Conservation (phyloP, 2,329 filamentous ascomycete genomes). For the Neoarthrinium moseri region DNA sequence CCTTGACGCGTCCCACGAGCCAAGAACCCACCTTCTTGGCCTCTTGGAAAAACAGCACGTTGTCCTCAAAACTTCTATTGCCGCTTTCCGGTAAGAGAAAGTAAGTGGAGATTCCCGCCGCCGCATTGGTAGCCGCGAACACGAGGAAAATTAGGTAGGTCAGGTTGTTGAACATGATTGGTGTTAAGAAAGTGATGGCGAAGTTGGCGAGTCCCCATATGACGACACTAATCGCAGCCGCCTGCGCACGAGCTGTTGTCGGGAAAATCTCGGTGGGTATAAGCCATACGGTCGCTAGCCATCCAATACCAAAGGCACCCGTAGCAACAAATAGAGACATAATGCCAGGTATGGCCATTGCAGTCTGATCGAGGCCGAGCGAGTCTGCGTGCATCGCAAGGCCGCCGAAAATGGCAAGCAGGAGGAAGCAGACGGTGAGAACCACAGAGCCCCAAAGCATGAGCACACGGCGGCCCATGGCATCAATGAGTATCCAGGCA, state of each 20-base stretch:
- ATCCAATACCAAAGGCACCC: conserved; percentile 59
- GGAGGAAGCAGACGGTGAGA: conserved; percentile 46
- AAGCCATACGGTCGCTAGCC: conserved; percentile 59
- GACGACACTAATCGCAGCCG: conserved; percentile 52
- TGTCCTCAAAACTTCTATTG: conserved; percentile 58
- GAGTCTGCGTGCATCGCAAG: conserved; percentile 28
- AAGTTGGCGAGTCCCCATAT: conserved; percentile 60
- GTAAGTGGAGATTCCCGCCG: conserved; percentile 56
- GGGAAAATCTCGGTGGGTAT: conserved; percentile 60
- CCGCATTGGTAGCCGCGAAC: conserved; percentile 51
- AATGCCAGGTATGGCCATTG: conserved; percentile 48
- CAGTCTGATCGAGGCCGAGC: conserved; percentile 31
- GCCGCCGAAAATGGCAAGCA: conserved; percentile 50
- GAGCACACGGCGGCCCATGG: conserved; percentile 50
- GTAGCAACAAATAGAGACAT: conserved; percentile 56
- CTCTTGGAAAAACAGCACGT: conserved; percentile 56
- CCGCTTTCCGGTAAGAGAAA: conserved; percentile 51
- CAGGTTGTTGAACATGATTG: conserved; percentile 58
- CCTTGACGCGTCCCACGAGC: conserved; percentile 50
- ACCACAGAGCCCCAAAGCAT: conserved; percentile 51
- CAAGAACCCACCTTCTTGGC: conserved; percentile 50
- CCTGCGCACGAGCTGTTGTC: conserved; percentile 51
- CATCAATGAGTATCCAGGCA: conserved; percentile 59
- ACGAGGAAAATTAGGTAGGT: conserved; percentile 58
- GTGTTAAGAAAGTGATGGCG: conserved; percentile 54